phyloP scores from a whole-genome alignment of 2,329 filamentous ascomycete genomes.

The Cytospora chrysosperma region DNA sequence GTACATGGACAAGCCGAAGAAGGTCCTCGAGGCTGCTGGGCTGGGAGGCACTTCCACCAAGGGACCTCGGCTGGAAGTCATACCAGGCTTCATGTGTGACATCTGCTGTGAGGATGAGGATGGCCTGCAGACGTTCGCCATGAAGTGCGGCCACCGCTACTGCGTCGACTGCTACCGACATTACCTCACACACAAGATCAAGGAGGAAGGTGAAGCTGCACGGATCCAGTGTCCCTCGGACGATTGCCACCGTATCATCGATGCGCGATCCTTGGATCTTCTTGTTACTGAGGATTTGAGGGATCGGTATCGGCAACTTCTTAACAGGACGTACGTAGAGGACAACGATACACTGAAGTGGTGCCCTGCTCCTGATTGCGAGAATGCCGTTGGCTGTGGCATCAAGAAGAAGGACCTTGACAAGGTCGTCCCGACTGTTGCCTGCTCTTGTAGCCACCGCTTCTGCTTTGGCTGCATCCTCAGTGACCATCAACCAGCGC shows the following conservation, averaged over 20 bases:
- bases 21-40: constrained; percentile 81
- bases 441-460: constrained; percentile 77
- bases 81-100: constrained; percentile 82
- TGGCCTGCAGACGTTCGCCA: constrained; percentile 78
- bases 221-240: constrained; percentile 91
- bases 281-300: constrained; percentile 60
- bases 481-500: constrained; percentile 88
- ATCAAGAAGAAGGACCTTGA: constrained; percentile 86
- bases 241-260: constrained; percentile 84
- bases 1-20: constrained; percentile 87
- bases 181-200: constrained; percentile 90
- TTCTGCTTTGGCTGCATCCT: constrained; percentile 96
- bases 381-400: constrained; percentile 84
- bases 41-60: constrained; percentile 64
- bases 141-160: constrained; percentile 93
- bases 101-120: constrained; percentile 92
- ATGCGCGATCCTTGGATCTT: constrained; percentile 81
- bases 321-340: constrained; percentile 94
- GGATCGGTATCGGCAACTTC: constrained; percentile 74
- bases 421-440: constrained; percentile 84
- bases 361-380: constrained; percentile 97
- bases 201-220: constrained; percentile 91
- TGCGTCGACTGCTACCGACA: constrained; percentile 91
- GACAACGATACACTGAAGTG: constrained; percentile 95
- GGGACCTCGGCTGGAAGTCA: constrained; percentile 65